These are phyloP conservation scores for Neurospora sp. DNA, from an alignment of 495 filamentous ascomycete species.

Conservation along the genomic window DNA sequence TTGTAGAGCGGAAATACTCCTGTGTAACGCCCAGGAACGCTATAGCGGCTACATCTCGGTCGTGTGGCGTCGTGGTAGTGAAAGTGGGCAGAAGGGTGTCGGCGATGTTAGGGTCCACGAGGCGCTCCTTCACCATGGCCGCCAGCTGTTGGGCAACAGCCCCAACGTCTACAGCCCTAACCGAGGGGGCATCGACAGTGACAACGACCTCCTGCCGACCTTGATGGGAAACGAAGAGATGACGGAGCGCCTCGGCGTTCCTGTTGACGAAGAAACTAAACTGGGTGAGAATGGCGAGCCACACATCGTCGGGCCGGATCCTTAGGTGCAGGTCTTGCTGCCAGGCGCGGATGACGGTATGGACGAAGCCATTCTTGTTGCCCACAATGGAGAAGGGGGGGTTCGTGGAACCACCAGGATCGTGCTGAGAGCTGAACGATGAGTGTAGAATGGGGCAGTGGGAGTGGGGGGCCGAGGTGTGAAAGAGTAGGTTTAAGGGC, in stretches of 20 bases:
- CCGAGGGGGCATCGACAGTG: neutral
- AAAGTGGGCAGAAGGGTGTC: slow-evolving; percentile 30
- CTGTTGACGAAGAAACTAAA: slow-evolving; percentile 42
- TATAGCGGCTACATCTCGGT: slow-evolving; percentile 22
- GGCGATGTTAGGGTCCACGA: slow-evolving; percentile 15
- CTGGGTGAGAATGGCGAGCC: slow-evolving; percentile 48
- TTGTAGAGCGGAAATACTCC: slow-evolving; percentile 21
- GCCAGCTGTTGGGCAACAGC: neutral
- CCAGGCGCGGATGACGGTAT: slow-evolving; percentile 40
- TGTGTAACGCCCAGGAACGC: slow-evolving; percentile 32
- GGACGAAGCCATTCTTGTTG: slow-evolving; percentile 41
- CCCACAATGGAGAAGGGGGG: neutral
- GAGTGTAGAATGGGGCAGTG: neutral
- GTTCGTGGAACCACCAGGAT: neutral
- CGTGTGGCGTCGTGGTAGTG: slow-evolving; percentile 22
- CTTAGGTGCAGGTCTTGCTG: slow-evolving; percentile 43
- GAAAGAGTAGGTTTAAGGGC: neutral
- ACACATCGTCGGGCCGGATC: slow-evolving; percentile 52
- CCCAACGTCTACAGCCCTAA: neutral
- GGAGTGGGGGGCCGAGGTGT: neutral
- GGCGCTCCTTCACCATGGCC: slow-evolving; percentile 4
- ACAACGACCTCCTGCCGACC: neutral
- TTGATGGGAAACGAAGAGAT: slow-evolving; percentile 31
- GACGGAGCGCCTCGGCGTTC: slow-evolving; percentile 34
- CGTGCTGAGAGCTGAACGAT: neutral